Evolutionary conservation across 306 rosid genomes (phyloP), one percentile per base, ranked within the genome.

Genomic region (Crotalaria pallida): DNA sequence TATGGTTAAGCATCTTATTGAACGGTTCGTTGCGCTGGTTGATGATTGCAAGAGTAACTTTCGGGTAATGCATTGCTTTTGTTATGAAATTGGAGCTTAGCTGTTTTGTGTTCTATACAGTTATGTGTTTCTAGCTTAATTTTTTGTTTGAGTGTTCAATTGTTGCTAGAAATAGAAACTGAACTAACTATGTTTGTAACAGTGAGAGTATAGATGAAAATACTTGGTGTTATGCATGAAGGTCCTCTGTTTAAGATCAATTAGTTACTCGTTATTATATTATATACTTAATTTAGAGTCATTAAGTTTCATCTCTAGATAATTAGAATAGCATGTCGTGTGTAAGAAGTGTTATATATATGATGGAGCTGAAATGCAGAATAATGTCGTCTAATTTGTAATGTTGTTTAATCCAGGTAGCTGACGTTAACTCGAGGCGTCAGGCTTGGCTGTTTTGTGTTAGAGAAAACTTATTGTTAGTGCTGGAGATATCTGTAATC

Each of bases 1-100:
- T 55, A 88, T 82, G 82, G 88, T 95, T 29, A 81, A 77, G 63
- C 84, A 83, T 34, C 96, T 95, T 9, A 57, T 83, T 19, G 91
- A 95, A 51, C 88, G 88, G 53, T 83, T 95, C 75, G 83, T 77
- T 50, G 83, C 92, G 64, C 74, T 91, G 58, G 90, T 95, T 52
- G 97, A 91, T 9, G 96, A 95, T 66, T 80, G 95, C 84, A 95
- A 80, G 78, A 87, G 82, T 69, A 69, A 47, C 62, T 91, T 80
- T 47, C 89, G 89, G 96, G 99, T 95, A 84, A 79, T 71, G 58
- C 69, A 22, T 55, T 34, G 18, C 13, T 65, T 33, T 23, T 34
- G 23, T 72, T 38, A 56, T 58, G 22, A 67, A 48, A 22, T 76
- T 65, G 67, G 6, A 60, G 76, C 71, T 67, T 5, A 66, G 58